Evolutionary conservation across 2,329 filamentous ascomycete species (phyloP), one percentile per base, ranked within the genome.

Genomic region (Aureobasidium mangrovei): DNA sequence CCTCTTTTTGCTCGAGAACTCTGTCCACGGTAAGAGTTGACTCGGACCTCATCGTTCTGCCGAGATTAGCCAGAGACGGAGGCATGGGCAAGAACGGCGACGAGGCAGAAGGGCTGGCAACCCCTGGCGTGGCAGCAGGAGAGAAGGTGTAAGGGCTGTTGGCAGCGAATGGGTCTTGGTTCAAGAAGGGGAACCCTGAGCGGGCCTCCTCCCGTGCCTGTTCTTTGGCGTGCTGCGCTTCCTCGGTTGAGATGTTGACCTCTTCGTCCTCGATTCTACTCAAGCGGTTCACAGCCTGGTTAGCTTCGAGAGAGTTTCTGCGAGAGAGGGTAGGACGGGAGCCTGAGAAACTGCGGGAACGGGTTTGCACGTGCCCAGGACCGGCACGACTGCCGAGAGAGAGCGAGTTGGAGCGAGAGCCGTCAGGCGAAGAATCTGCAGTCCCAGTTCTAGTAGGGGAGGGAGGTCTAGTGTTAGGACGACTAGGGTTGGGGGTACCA

Each of bases 1-100:
- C 77, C 52, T 77, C 78, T 63, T 82, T 81, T 56, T 80, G 79
- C 18, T 81, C 79, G 28, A 83, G 73, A 31, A 85, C 74, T 2
- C 74, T 74, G 52, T 80, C 72, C 3, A 82, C 70, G 29, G 78
- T 81, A 28, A 84, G 70, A 27, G 38, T 41, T 6, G 56, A 55
- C 10, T 54, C 52, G 6, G 41, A 33, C 5, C 29, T 45, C 1
- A 24, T 48, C 10, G 41, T 53, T 12, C 47, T 33, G 7, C 43
- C n/a, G 18, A 29, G 46, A 27, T 29, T 29, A 18, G 18, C 47
- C 47, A 51, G 18, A 1, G 47, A 42, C 35, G 54, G 27, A 45
- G 46, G 45, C 42, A 48, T 41, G 26, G 45, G 53, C 40, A 55
- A 45, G 27, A 55, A 55, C 5, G 45, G 32, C 6, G 46, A 42